Evolutionary conservation across 441 rosid species (phyloP), one percentile per base, ranked within the genome.

Genomic region (Raphanus hybrid): DNA sequence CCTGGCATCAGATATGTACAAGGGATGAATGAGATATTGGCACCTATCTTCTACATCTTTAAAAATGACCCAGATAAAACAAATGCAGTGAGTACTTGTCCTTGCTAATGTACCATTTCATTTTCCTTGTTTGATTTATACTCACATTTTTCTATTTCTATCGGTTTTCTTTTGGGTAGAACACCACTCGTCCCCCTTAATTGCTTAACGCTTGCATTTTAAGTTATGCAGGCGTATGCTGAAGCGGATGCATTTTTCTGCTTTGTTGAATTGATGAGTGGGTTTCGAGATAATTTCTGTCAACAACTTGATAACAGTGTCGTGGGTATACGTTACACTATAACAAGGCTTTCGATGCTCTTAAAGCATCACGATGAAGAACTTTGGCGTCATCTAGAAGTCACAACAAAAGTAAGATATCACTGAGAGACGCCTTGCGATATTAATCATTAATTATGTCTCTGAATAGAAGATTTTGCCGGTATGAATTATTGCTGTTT

Each of bases 1-100:
- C 97, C 94, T 67, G 96, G 96, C 54, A 91, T 92, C 81, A 87
- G 96, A 91, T 92, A 92, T 81, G 96, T 92, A 62, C 97, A 92
- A 87, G 96, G 97, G 83, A 92, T 92, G 97, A 92, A 92, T 69
- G 97, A 92, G 82, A 85, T 89, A 80, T 75, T 91, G 83, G 97
- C 97, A 67, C 97, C 92, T 45, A 80, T 92, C 39, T 92, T 73
- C 81, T 92, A 89, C 75, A 85, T 91, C 41, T 92, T 88, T 81
- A 89, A 74, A 85, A 92, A 84, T 75, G 97, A 92, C 68, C 87
- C 89, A 1, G 94, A 92, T 20, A 87, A 83, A 78, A 92, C 87
- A 73, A 87, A 85, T 86, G 86, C 86, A 74, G 95, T 92, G 78
- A 85, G 90, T 74, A 8, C 66, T 52, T 50, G 67, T 41, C 52